Evolutionary conservation across 2,329 filamentous ascomycete species (phyloP), one percentile per base, ranked within the genome.

Genomic region (Arthroderma sp.): DNA sequence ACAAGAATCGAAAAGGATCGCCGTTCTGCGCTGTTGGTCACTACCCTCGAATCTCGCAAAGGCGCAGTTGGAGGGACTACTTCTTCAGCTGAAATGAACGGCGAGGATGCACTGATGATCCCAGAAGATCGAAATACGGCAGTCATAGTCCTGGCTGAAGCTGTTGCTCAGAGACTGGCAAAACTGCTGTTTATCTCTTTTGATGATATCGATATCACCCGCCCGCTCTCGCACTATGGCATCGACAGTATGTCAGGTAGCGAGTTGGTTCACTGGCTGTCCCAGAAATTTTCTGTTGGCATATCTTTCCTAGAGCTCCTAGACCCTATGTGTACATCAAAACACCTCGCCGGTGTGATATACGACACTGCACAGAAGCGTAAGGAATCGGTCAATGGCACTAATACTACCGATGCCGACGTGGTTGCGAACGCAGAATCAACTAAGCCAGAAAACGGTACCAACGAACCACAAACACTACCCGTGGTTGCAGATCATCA

Each of bases 221-320:
- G 43, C 43, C 37, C 37, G 4, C 37, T 39, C 15, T 39, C 37
- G 15, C 37, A 17, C 17, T 64, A 64, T 55, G 67, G 64, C 2
- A 54, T 69, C 1, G 66, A 66, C 44, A 63, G 61, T 19, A 55
- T 66, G 19, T 57, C 63, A 15, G 63, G 57, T 9, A 56, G 63
- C 23, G 61, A 66, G 37, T 51, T 65, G 25, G 51, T 63, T 11
- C 59, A 59, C 23, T 64, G 62, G 63, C 37, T 39, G 37, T 39
- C 37, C 13, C 37, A 39, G 37, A 39, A 39, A 39, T 39, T 39
- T 39, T 39, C 37, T 39, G 37, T 39, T 39, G 37, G 37, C 37
- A 39, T 39, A 17, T 39, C 37, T 39, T 39, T 39, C 7, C 37
- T 39, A n/a, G 37, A 39, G 15, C 37, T 39, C 11, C 13, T 39